Base-by-base conservation (phyloP, 2,329 filamentous ascomycete genomes). In the Fonsecaea multimorphosa region DNA sequence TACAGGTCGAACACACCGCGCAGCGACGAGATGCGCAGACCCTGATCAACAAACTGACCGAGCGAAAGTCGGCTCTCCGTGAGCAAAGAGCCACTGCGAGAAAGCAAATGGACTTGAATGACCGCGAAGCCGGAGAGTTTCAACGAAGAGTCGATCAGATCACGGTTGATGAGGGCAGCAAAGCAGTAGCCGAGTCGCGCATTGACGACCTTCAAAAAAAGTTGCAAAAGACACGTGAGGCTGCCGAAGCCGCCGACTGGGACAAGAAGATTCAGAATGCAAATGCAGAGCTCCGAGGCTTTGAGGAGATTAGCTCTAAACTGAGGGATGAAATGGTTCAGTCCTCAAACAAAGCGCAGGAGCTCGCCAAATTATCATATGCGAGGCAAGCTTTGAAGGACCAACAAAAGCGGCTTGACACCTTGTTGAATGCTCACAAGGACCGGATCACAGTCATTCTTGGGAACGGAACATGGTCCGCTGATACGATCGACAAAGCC, bases 241-340 rank as follows among this genome's bases (percentile, higher is more conserved):
- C 89, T 1, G 85, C 89, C 56, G 85, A 87, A 38, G 79, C 79
- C 19, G 85, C 87, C 11, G 85, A 87, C 12, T 92, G 89, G 81
- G 93, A 97, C 68, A 80, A 81, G 31, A 87, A 90, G 68, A 84
- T 97, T 22, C 84, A 88, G 53, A 81, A 86, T 34, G 86, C 88
- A 59, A 89, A 92, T 58, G 78, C 82, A 14, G 85, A 87, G 68
- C 81, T 96, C 11, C 86, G 86, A 67, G 82, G 85, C 51, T 79
- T 96, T 1, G 92, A 97, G 73, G 87, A 85, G 22, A 87, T 90
- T 72, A 89, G 86, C 65, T 87, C 91, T 38, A 87, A 84, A 70
- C 83, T 98, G 31, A 89, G 90, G 52, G 81, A 85, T n/a, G 94
- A 98, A 74, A 85, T 97, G 38, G 85, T 93, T 8, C 90, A 96